Conservation (phyloP, 2,329 filamentous ascomycete species). For the Tolypocladium capitatum region DNA sequence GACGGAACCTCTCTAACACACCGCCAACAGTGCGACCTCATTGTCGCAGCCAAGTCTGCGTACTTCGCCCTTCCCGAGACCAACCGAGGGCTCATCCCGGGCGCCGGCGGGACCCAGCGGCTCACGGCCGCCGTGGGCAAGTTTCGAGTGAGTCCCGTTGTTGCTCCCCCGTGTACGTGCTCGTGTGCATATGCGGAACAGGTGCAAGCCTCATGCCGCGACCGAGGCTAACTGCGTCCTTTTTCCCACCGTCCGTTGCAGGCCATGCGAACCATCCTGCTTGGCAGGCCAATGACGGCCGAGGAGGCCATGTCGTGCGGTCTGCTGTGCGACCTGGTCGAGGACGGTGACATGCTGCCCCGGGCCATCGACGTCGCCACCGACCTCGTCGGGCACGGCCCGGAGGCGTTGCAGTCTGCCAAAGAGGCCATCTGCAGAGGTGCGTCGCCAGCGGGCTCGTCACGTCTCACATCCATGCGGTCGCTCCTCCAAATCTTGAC, state of each 20-base stretch:
- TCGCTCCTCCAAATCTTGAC: too few relatives aligned
- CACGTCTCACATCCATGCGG: not conserved
- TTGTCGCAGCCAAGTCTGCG: constrained; percentile 20
- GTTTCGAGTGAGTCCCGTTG: constrained; percentile 19
- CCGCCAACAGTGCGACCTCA: constrained; percentile 23
- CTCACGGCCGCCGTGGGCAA: constrained; percentile 27
- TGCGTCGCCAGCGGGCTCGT: constrained; percentile 2
- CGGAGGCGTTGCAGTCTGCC: constrained; percentile 12
- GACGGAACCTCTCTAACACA: not conserved
- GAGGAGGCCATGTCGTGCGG: constrained; percentile 13
- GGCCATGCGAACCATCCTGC: constrained; percentile 17
- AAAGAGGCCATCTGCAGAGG: constrained; percentile 18
- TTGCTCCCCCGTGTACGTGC: not conserved
- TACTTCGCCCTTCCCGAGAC: constrained; percentile 27
- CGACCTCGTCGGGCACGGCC: constrained; percentile 10
- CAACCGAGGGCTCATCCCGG: constrained; percentile 25
- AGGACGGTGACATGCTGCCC: constrained; percentile 12
- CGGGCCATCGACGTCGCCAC: constrained; percentile 12
- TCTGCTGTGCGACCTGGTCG: constrained; percentile 13
- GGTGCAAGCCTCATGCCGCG: not conserved
- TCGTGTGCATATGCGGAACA: constrained; percentile 1
- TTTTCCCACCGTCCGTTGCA: constrained; percentile 1
- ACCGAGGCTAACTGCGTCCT: not conserved
- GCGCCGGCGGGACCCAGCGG: constrained; percentile 26
- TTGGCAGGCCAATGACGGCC: constrained; percentile 13